Percentiles rank a stretch among this genome's conserved stretches.
Evolutionary conservation across 352 stramenopile species (phyloP).

Genomic region (Phytophthora chlamydospora): DNA sequence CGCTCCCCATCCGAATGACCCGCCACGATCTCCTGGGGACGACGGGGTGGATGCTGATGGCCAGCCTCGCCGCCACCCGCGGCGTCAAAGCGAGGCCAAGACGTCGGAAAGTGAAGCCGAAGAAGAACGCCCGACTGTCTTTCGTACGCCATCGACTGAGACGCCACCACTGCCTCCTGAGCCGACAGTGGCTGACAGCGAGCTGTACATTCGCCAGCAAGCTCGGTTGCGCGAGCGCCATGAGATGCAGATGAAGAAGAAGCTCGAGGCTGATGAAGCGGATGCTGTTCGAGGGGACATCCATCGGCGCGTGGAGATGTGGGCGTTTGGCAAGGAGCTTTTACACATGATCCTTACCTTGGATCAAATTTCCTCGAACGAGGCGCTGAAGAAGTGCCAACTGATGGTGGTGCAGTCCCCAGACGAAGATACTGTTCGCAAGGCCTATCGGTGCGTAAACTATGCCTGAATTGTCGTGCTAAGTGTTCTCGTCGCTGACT

Average conservation of each 20-base stretch:
- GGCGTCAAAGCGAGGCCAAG: conserved; percentile 55
- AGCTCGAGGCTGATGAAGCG: conserved; percentile 78
- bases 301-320: conserved; percentile 79
- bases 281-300: conserved; percentile 81
- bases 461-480: too few species aligned
- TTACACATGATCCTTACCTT: conserved; percentile 86
- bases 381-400: conserved; percentile 77
- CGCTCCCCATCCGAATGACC: conserved; percentile 29
- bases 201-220: conserved; percentile 86
- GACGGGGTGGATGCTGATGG: conserved; percentile 37
- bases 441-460: conserved; percentile 71
- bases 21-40: conserved; percentile 32
- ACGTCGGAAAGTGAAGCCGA: conserved; percentile 68
- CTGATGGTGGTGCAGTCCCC: conserved; percentile 82
- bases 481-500: not conserved
- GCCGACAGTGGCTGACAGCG: conserved; percentile 68
- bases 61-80: conserved; percentile 34
- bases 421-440: conserved; percentile 81
- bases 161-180: conserved; percentile 72
- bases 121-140: conserved; percentile 29
- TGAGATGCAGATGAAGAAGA: conserved; percentile 83
- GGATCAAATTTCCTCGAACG: conserved; percentile 78
- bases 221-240: conserved; percentile 81
- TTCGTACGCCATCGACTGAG: conserved; percentile 23
- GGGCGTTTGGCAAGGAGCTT: conserved; percentile 84